Evolutionary conservation across 1,139 yeast species (phyloP), one percentile per base, ranked within the genome.

Genomic region (Protomyces macrosporus): DNA sequence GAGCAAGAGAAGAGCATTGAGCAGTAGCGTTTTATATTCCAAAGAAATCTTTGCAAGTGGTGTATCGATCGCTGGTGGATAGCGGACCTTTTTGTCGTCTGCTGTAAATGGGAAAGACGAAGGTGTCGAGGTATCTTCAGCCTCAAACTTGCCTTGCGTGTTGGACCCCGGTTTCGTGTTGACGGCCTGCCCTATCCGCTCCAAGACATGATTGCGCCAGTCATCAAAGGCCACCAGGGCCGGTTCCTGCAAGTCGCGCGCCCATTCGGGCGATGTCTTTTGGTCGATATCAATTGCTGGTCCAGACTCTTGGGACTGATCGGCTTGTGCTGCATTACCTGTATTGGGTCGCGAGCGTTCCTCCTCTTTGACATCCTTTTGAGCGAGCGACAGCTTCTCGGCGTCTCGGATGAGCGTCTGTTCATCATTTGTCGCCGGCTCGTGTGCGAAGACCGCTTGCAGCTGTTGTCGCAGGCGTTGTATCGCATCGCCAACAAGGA

Each of bases 1-100:
- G 10, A 64, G 45, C 23, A 64, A 59, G 30, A 64, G 51, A 9
- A 64, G 48, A 6, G 64, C 60, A 50, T 64, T 60, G 12, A 64
- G 45, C 45, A 55, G 45, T 9, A 60, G 37, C 3, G 64, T 50
- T 37, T 51, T 54, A 33, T 55, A 54, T 37, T 60, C 60, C 30
- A 54, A 50, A 4, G 55, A 35, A 3, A 64, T 53, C 7, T 42
- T 37, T 5, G 55, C 35, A 23, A 60, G 54, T 3, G 53, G 48
- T 9, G 62, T 53, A 4, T 60, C 53, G 12, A 52, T 48, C 39
- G 50, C 52, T 4, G 39, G 16, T 4, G 57, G 62, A 37, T 42
- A 51, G 36, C 61, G 51, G 23, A 23, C 48, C 4, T 36, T 34
- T n/a, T 54, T 42, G 30, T 55, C 59, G n/a, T 45, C 37, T 9